Base-by-base conservation (phyloP, 768 basidiomycete species). In the Boletus insuetus region DNA sequence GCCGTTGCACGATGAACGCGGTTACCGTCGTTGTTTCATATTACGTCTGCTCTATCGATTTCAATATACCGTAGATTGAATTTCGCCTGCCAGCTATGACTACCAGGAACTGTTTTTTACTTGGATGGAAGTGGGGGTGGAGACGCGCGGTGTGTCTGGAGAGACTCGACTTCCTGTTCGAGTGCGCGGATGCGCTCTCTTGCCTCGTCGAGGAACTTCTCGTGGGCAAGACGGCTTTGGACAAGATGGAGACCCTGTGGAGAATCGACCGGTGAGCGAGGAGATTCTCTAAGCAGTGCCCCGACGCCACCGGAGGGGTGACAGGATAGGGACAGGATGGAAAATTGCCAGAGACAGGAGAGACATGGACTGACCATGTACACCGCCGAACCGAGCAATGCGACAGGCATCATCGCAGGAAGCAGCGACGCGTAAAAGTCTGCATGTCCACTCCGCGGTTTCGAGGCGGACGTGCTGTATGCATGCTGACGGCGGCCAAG, bases 351-450 rank as follows among this genome's bases (percentile, higher is more conserved):
- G 40, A 38, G 43, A 29, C 24, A 24, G 35, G 14, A 32, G 42
- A 37, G 40, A 38, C 8, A 24, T 26, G 34, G 31, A 58, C 80
- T 54, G 65, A 89, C 90, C 62, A 90, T 75, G 72, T 90, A 92
- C 53, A 92, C 79, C 10, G 85, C 87, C 49, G 89, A 90, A 17
- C 89, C 91, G 13, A 93, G 76, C 49, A 93, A 74, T 49, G 85
- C 83, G 50, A 93, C 74, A 10, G 90, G 91, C 46, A 91, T 72
- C 88, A 91, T 91, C 32, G 82, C 82, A 26, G 91, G 91, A 38
- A 87, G 71, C 46, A 85, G 77, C 49, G 83, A 79, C 42, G 82
- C 74, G 69, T 93, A 93, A 79, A 86, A 84, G 60, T 77, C 74
- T 7, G 80, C 80, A 68, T 91, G 87, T 12, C 76, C 72, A 31